Percentiles rank a stretch among this genome's conserved stretches.
phyloP scores from a whole-genome alignment of 140 eudicot genomes.

The Oenanthe javanica region DNA sequence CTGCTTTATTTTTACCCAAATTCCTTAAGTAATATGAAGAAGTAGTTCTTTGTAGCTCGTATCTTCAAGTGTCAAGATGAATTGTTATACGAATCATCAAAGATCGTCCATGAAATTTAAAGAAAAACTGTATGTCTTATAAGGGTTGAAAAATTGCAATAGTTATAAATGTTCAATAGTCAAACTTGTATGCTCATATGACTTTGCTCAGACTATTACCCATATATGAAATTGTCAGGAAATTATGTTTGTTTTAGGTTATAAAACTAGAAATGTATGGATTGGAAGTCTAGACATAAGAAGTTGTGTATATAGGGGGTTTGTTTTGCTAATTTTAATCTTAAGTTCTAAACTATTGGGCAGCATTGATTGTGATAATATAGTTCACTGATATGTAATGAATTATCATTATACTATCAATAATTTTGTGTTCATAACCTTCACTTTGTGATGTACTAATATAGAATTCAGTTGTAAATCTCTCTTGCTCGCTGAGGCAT shows the following conservation, averaged over 20 bases:
- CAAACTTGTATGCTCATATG: background rate
- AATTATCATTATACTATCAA: background rate
- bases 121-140: background rate
- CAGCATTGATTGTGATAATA: background rate
- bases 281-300: background rate
- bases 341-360: background rate
- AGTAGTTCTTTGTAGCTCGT: background rate
- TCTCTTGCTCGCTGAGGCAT: slow-evolving; percentile 13
- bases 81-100: background rate
- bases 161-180: background rate
- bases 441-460: background rate
- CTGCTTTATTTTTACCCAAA: background rate
- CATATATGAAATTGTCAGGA: background rate
- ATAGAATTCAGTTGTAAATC: background rate
- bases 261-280: background rate
- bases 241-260: background rate
- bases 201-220: background rate
- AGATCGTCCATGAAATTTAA: background rate
- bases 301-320: background rate
- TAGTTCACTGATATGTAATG: background rate
- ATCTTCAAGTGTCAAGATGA: background rate
- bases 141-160: background rate
- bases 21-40: background rate
- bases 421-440: background rate
- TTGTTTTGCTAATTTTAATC: background rate